phyloP scores from a whole-genome alignment of 768 basidiomycete species.

The Podaxis sp. region DNA sequence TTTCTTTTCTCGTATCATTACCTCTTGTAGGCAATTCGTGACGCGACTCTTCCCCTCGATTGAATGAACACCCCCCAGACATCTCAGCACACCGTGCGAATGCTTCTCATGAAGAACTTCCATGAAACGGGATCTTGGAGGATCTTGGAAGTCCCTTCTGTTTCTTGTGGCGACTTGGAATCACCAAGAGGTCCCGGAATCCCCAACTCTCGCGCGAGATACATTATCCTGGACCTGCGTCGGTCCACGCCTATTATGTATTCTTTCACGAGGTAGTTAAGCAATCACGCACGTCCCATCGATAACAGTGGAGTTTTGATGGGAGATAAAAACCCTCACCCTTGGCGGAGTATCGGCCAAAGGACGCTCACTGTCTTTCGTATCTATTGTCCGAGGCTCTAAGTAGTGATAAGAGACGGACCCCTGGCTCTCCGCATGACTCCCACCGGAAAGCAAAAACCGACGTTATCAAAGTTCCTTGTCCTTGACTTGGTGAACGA shows the following conservation, averaged over 20 bases:
- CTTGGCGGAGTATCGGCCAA: background rate
- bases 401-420: background rate
- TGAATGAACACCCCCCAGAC: background rate
- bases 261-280: background rate
- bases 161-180: background rate
- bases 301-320: conserved; percentile 5
- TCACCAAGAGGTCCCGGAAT: background rate
- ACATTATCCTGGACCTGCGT: background rate
- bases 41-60: background rate
- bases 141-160: background rate
- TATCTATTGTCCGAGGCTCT: background rate
- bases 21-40: background rate
- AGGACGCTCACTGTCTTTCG: background rate
- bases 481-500: background rate
- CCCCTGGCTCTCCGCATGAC: no score
- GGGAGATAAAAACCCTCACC: background rate
- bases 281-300: background rate
- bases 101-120: conserved; percentile 3
- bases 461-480: background rate
- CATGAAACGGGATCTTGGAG: background rate
- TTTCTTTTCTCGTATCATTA: background rate
- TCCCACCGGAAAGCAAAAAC: background rate
- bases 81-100: conserved; percentile 2
- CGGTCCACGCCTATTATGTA: background rate
- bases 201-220: conserved; percentile 1